phyloP scores from a whole-genome alignment of 2,329 filamentous ascomycete genomes.

The Dactylellina haptotyla region DNA sequence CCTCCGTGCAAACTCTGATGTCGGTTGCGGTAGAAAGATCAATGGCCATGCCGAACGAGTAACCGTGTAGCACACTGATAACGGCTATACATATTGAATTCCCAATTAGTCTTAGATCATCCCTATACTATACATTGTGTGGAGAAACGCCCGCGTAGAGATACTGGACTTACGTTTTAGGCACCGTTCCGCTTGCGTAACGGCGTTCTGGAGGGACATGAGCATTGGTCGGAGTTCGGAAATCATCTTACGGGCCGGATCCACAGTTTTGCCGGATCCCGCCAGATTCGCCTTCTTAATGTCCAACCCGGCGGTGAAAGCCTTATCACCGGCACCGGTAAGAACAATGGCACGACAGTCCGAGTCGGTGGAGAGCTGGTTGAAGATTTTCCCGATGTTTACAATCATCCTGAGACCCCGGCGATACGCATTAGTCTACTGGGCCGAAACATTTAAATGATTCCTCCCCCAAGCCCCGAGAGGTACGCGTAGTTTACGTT shows the following conservation, averaged over 20 bases:
- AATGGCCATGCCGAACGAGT: constrained; percentile 79
- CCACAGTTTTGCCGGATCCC: constrained; percentile 61
- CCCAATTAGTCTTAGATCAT: neutral
- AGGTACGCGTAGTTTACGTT: neutral
- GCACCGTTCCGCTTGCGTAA: constrained; percentile 81
- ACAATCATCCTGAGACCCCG: constrained; percentile 74
- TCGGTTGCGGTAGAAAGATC: constrained; percentile 77
- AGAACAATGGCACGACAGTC: constrained; percentile 80
- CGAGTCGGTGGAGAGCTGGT: constrained; percentile 75
- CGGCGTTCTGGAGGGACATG: constrained; percentile 80
- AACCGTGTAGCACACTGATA: constrained; percentile 79
- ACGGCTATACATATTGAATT: constrained; percentile 68
- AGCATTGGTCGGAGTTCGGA: constrained; percentile 74
- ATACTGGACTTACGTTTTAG: constrained; percentile 75
- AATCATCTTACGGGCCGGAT: constrained; percentile 72
- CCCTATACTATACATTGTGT: neutral
- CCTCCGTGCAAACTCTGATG: constrained; percentile 72
- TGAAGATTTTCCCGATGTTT: constrained; percentile 79
- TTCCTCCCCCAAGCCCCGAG: neutral
- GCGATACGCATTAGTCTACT: neutral
- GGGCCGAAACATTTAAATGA: constrained; percentile 57
- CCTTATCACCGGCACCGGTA: constrained; percentile 81
- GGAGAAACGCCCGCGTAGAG: neutral
- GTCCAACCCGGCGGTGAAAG: constrained; percentile 88
- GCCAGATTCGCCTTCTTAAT: constrained; percentile 71